Base-by-base conservation (phyloP, 768 basidiomycete species). In the Lanmaoa pseudosensibilis region DNA sequence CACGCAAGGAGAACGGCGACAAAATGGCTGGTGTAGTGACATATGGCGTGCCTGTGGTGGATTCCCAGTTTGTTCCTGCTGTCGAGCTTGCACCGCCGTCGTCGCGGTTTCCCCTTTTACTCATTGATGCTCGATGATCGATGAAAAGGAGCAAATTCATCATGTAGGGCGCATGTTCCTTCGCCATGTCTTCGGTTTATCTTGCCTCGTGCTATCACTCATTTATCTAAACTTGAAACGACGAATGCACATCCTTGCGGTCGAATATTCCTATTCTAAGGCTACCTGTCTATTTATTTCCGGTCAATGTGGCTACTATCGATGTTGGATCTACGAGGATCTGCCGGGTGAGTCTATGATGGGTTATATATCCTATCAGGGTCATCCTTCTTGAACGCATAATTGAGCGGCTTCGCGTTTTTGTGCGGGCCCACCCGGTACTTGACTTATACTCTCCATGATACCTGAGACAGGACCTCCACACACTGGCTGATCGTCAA, bases 31-130 rank as follows among this genome's bases (percentile, higher is more conserved):
- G 70, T n/a, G 73, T 87, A 32, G 72, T 86, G 55, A 77, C 75
- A 32, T 77, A 79, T 56, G 86, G 86, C 6, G 68, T 75, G 27
- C 84, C 88, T 54, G 63, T 71, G 16, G 61, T 74, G 38, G 83
- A 86, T 47, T 76, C 82, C 56, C 76, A 80, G 25, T 83, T 83
- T 64, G 79, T 83, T 49, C 73, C 84, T 37, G 81, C 83, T 30
- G 66, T 90, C 41, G 82, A 86, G 38, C 69, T 88, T 33, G 86
- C 84, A 21, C 89, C 87, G 60, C 83, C 89, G 18, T 84, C 85
- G 39, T 78, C 87, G 41, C 79, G 91, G 55, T 90, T 93, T 72
- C 88, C 88, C 16, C 74, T 92, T 65, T 73, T 93, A 45, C 77
- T 91, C 54, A 77, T 89, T 55, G 86, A 82, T 52, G 47, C 50